A percentile compares a stretch with the other conserved stretches of the same genome.
phyloP scores from a whole-genome alignment of 1,139 yeast species.

The Taphrina flavorubra region DNA sequence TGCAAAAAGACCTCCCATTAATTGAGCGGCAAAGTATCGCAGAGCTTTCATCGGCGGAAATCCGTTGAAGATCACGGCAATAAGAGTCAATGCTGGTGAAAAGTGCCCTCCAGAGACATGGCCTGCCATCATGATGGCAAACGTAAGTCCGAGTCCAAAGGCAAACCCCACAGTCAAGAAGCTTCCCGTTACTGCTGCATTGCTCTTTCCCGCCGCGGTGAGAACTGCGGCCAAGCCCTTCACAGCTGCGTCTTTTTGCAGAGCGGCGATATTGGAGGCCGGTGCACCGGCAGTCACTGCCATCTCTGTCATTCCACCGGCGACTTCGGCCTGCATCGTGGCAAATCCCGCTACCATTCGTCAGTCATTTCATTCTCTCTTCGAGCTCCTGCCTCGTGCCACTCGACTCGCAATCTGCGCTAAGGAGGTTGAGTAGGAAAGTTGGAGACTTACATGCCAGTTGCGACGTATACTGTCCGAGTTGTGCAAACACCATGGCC shows the following conservation, averaged over 20 bases:
- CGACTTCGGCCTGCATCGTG: constrained; percentile 12
- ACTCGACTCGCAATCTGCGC: too few species aligned
- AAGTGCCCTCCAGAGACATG: constrained; percentile 58
- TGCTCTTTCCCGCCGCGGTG: not conserved
- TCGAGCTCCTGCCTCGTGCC: too few species aligned
- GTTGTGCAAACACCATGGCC: constrained; percentile 15
- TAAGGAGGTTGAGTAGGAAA: too few species aligned
- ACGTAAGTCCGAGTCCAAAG: constrained; percentile 16
- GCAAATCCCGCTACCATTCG: not conserved
- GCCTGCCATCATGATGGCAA: constrained; percentile 48
- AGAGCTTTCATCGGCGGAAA: constrained; percentile 56
- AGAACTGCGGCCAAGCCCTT: constrained; percentile 12
- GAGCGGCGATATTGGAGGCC: constrained; percentile 7
- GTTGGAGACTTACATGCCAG: not conserved
- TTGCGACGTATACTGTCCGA: constrained; percentile 4
- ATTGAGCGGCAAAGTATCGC: constrained; percentile 54
- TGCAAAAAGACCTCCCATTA: constrained; percentile 55
- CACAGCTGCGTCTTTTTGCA: constrained; percentile 6
- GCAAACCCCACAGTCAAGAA: constrained; percentile 18
- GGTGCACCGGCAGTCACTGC: constrained; percentile 13
- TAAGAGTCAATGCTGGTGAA: constrained; percentile 56
- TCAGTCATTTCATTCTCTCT: not conserved
- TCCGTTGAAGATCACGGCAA: constrained; percentile 55
- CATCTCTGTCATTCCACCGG: not conserved
- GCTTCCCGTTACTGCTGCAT: constrained; percentile 6